Percentiles rank a stretch among this genome's conserved stretches.
These are phyloP conservation scores for Oidiodendron maius DNA, from an alignment of 495 filamentous ascomycete genomes.

Conservation along the genomic window DNA sequence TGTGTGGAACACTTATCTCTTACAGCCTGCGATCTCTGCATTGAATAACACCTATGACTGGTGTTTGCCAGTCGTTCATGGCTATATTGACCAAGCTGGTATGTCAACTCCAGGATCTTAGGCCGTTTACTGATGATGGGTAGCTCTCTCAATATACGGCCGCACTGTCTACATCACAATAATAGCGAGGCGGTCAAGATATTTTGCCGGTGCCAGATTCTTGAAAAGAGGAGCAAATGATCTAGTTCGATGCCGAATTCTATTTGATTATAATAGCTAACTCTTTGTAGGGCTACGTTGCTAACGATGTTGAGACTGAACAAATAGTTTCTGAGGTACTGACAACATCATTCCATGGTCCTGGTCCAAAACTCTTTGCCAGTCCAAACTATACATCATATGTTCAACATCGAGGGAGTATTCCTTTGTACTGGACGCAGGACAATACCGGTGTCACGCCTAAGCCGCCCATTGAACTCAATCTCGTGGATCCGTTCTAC, in stretches of 20 bases:
- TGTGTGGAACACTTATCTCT: conserved; percentile 90
- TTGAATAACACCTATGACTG: conserved; percentile 85
- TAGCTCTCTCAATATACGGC: conserved; percentile 75
- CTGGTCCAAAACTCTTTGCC: conserved; percentile 76
- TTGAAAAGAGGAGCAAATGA: conserved; percentile 95
- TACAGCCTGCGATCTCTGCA: conserved; percentile 63
- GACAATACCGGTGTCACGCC: conserved; percentile 93
- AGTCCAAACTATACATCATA: conserved; percentile 94
- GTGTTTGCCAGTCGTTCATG: conserved; percentile 94
- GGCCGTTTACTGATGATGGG: conserved; percentile 57
- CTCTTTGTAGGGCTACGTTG: conserved; percentile 70
- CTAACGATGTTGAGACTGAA: conserved; percentile 99
- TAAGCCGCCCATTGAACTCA: conserved; percentile 91
- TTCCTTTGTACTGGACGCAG: conserved; percentile 95
- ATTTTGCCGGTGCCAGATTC: conserved; percentile 92
- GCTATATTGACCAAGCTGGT: conserved; percentile 84
- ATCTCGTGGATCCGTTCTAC: conserved; percentile 93
- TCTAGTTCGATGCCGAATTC: conserved; percentile 34
- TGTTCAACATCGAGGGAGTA: conserved; percentile 94
- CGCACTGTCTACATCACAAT: conserved; percentile 84
- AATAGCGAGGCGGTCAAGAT: conserved; percentile 85
- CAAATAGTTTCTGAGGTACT: conserved; percentile 93
- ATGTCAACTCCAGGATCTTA: conserved; percentile 8
- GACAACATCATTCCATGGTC: conserved; percentile 92
- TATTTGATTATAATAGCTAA: conserved; percentile 10